Percentiles rank a stretch among this genome's conserved stretches.
These are phyloP conservation scores for Calonectria hongkongensis DNA, from an alignment of 2,329 filamentous ascomycete genomes.

Conservation along the genomic window DNA sequence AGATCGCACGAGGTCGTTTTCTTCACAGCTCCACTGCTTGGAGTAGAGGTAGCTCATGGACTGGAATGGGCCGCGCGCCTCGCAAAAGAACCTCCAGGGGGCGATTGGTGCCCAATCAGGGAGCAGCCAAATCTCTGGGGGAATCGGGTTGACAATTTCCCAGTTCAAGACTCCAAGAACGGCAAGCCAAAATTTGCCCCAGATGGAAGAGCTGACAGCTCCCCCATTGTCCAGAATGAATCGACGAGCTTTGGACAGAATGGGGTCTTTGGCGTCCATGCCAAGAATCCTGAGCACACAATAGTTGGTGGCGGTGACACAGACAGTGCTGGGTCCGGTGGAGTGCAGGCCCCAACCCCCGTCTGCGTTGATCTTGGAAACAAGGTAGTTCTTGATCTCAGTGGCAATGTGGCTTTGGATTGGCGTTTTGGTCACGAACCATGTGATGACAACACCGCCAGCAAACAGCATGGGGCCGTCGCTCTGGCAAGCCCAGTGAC, in stretches of 20 bases:
- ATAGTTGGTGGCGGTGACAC: constrained; percentile 94
- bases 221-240: constrained; percentile 90
- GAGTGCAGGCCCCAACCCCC: constrained; percentile 98
- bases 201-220: constrained; percentile 89
- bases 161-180: constrained; percentile 88
- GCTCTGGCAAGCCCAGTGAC: constrained; percentile 98
- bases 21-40: constrained; percentile 83
- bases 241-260: constrained; percentile 88
- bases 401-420: constrained; percentile 87
- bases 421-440: constrained; percentile 91
- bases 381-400: constrained; percentile 94
- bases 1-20: constrained; percentile 78
- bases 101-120: constrained; percentile 92
- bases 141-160: constrained; percentile 95
- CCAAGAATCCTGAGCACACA: constrained; percentile 86
- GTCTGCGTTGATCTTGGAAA: constrained; percentile 87
- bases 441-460: constrained; percentile 87
- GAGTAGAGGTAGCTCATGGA: constrained; percentile 82
- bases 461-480: constrained; percentile 96
- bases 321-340: constrained; percentile 91
- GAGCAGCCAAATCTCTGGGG: constrained; percentile 92
- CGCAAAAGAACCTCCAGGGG: constrained; percentile 97
- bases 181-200: constrained; percentile 95
- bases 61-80: constrained; percentile 77
- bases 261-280: constrained; percentile 85